phyloP scores from a whole-genome alignment of 2,329 filamentous ascomycete species.

The Chrysoporthe austroafricana region DNA sequence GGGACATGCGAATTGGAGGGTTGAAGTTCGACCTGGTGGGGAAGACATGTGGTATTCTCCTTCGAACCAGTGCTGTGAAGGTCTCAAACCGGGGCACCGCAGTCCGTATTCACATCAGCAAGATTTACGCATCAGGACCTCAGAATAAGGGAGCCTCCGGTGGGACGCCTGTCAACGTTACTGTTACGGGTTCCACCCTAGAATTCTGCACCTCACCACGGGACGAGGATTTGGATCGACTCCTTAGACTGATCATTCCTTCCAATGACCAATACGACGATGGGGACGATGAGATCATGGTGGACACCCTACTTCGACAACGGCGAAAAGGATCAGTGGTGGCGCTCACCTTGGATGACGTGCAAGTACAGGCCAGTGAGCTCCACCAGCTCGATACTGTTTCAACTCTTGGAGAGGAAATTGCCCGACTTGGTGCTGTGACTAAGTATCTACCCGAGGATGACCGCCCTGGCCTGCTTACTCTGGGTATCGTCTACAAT shows the following conservation, averaged over 20 bases:
- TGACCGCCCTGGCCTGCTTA: constrained; percentile 86
- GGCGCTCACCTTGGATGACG: constrained; percentile 66
- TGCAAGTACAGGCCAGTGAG: constrained; percentile 66
- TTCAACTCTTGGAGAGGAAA: constrained; percentile 73
- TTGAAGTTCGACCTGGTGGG: constrained; percentile 77
- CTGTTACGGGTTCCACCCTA: constrained; percentile 68
- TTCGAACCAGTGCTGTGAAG: constrained; percentile 83
- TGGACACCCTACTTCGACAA: constrained; percentile 88
- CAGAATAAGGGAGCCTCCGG: constrained; percentile 56
- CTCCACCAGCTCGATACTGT: constrained; percentile 70
- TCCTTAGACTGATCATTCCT: constrained; percentile 86
- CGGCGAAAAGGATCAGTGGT: constrained; percentile 84
- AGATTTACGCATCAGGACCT: constrained; percentile 75
- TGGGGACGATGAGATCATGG: constrained; percentile 88
- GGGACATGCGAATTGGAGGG: constrained; percentile 77
- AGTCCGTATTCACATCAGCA: constrained; percentile 73
- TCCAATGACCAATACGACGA: constrained; percentile 88
- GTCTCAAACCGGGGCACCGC: constrained; percentile 74
- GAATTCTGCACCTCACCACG: constrained; percentile 76
- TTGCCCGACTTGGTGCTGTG: constrained; percentile 82
- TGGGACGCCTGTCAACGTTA: constrained; percentile 64
- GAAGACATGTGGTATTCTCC: constrained; percentile 71
- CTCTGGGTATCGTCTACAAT: constrained; percentile 68
- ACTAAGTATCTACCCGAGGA: constrained; percentile 96
- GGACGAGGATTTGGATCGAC: constrained; percentile 77